A percentile compares a stretch with the other conserved stretches of the same genome.
Conservation (phyloP, 2,329 filamentous ascomycete genomes). For the Pseudopyricularia cyperi region DNA sequence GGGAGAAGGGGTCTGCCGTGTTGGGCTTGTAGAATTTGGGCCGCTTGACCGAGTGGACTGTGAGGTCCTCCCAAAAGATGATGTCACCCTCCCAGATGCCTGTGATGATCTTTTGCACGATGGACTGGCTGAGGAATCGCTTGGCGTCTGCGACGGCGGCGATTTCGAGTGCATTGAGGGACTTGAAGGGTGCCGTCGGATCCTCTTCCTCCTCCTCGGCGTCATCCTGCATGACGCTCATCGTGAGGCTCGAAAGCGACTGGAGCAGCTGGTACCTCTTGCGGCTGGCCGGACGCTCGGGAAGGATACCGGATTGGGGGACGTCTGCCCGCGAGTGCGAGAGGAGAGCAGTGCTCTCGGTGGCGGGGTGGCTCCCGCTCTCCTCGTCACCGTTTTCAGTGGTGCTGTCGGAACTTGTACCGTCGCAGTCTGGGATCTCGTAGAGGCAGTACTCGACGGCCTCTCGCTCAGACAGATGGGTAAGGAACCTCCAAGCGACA, state of each 20-base stretch:
- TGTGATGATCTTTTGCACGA: slow-evolving; percentile 72
- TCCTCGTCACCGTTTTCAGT: slow-evolving; percentile 22
- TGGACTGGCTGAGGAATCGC: slow-evolving; percentile 67
- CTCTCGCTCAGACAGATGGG: slow-evolving; percentile 57
- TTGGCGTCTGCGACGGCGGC: slow-evolving; percentile 72
- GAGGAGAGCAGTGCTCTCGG: slow-evolving; percentile 35
- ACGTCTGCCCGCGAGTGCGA: slow-evolving; percentile 11
- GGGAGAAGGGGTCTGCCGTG: slow-evolving; percentile 57
- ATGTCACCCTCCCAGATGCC: slow-evolving; percentile 81
- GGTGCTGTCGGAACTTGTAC: slow-evolving; percentile 10
- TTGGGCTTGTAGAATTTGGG: slow-evolving; percentile 61
- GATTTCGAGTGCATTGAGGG: slow-evolving; percentile 78
- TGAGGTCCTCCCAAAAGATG: slow-evolving; percentile 74
- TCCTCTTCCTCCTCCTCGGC: slow-evolving; percentile 39
- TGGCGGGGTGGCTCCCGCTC: slow-evolving; percentile 14
- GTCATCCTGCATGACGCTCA: slow-evolving; percentile 28
- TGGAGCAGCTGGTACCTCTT: slow-evolving; percentile 36
- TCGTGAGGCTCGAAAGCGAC: slow-evolving; percentile 42
- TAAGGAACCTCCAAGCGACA: slow-evolving; percentile 67
- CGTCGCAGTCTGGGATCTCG: slow-evolving; percentile 42
- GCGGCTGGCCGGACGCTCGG: slow-evolving; percentile 22
- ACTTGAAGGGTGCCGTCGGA: slow-evolving; percentile 59
- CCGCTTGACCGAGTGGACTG: slow-evolving; percentile 58
- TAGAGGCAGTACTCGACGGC: slow-evolving; percentile 63
- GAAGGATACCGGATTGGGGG: slow-evolving; percentile 11